These are phyloP conservation scores for Phyllosticta citrichinensis DNA, from an alignment of 2,329 filamentous ascomycete genomes.

Conservation along the genomic window DNA sequence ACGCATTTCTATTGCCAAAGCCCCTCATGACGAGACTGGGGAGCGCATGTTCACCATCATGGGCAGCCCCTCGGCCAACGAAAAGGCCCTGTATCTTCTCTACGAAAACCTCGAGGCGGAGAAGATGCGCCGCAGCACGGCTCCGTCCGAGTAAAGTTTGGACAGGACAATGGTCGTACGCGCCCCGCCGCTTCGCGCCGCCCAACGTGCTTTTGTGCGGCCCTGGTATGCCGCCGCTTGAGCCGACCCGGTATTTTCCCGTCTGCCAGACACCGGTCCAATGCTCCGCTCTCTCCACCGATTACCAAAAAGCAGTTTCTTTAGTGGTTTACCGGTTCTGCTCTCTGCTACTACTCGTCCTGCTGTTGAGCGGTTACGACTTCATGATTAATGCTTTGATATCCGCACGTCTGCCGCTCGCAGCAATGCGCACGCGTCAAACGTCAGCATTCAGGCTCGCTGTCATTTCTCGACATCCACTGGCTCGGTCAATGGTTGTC, in stretches of 20 bases:
- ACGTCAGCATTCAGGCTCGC: conserved; percentile 14
- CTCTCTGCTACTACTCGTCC: conserved; percentile 23
- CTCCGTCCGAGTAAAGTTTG: conserved; percentile 43
- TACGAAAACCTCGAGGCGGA: conserved; percentile 99
- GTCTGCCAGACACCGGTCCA: conserved; percentile 9
- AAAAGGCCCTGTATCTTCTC: conserved; percentile 88
- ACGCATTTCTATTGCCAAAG: conserved; percentile 95
- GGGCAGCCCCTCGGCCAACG: conserved; percentile 86
- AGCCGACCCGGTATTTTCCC: conserved; percentile 8
- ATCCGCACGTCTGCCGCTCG: conserved; percentile 20
- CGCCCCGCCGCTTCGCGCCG: not conserved
- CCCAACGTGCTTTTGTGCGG: not conserved
- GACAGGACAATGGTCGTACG: not conserved
- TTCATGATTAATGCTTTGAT: conserved; percentile 33
- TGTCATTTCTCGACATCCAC: conserved; percentile 15
- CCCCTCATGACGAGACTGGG: conserved; percentile 91
- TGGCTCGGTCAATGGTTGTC: conserved; percentile 1
- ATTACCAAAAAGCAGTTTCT: conserved; percentile 23
- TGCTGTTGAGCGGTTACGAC: conserved; percentile 33
- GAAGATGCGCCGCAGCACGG: conserved; percentile 94
- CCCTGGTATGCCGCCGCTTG: not conserved
- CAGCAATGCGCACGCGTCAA: conserved; percentile 17
- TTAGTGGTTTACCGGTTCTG: conserved; percentile 24
- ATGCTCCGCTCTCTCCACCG: conserved; percentile 2
- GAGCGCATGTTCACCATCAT: conserved; percentile 99